phyloP scores from a whole-genome alignment of 2,329 filamentous ascomycete species.

The Tympanopsis confertula region DNA sequence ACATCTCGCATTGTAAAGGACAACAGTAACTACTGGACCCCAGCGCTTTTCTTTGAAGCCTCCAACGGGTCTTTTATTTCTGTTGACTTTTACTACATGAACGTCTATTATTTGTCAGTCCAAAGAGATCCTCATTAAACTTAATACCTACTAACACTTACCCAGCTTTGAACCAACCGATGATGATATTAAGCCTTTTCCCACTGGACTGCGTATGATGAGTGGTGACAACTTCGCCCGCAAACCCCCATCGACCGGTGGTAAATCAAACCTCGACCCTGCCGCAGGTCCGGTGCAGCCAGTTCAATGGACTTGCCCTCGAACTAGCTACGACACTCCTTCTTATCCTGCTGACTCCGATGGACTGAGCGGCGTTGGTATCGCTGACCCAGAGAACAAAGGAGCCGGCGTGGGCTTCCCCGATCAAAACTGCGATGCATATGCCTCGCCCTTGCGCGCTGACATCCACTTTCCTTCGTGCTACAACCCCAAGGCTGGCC shows the following conservation, averaged over 20 bases:
- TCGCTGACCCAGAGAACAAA: slow-evolving; percentile 38
- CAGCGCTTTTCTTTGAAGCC: slow-evolving; percentile 57
- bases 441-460: slow-evolving; percentile 46
- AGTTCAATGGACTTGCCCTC: slow-evolving; percentile 50
- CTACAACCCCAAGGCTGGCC: slow-evolving; percentile 53
- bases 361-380: slow-evolving; percentile 37
- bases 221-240: slow-evolving; percentile 50
- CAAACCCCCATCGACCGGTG: slow-evolving; percentile 39
- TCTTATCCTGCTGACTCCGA: slow-evolving; percentile 42
- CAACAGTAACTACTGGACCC: slow-evolving; percentile 69
- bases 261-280: slow-evolving; percentile 36
- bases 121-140: not conserved
- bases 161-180: slow-evolving; percentile 46
- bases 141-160: slow-evolving; percentile 13
- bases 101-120: slow-evolving; percentile 62
- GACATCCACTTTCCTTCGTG: slow-evolving; percentile 66
- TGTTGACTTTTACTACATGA: slow-evolving; percentile 62
- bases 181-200: slow-evolving; percentile 60
- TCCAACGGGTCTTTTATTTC: slow-evolving; percentile 51
- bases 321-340: slow-evolving; percentile 30
- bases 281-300: slow-evolving; percentile 37
- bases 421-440: slow-evolving; percentile 54
- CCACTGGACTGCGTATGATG: slow-evolving; percentile 59
- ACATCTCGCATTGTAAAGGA: slow-evolving; percentile 59
- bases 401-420: slow-evolving; percentile 57